phyloP scores from a whole-genome alignment of 1,284 basidiomycete species.

The Crepidotus sp. region DNA sequence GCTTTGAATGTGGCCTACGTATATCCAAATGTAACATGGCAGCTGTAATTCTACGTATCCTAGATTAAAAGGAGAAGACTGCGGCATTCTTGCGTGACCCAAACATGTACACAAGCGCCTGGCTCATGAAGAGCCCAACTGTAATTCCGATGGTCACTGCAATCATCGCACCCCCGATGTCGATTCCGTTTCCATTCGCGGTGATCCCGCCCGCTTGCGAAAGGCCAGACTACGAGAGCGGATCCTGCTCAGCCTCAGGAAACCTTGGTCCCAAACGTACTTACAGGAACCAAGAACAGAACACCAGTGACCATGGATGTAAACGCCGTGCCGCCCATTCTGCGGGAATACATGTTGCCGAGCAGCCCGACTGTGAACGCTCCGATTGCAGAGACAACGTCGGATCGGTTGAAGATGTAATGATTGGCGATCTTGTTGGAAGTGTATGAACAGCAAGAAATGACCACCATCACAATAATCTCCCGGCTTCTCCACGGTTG shows the following conservation, averaged over 20 bases:
- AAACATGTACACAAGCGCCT: constrained; percentile 80
- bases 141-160: constrained; percentile 86
- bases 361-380: constrained; percentile 78
- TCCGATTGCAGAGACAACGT: constrained; percentile 79
- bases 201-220: constrained; percentile 79
- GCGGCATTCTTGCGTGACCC: constrained; percentile 76
- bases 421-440: constrained; percentile 75
- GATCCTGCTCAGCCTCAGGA: constrained; percentile 6
- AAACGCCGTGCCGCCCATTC: constrained; percentile 84
- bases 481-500: constrained; percentile 67
- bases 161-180: constrained; percentile 78
- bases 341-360: constrained; percentile 77
- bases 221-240: constrained; percentile 60
- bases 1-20: constrained; percentile 41
- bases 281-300: constrained; percentile 73
- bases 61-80: constrained; percentile 63
- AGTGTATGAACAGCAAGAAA: constrained; percentile 72
- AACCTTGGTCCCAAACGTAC: constrained; percentile 22
- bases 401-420: constrained; percentile 79
- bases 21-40: constrained; percentile 10
- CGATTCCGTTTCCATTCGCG: constrained; percentile 60
- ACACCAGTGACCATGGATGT: constrained; percentile 86
- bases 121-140: constrained; percentile 83
- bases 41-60: constrained; percentile 12
- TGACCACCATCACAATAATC: constrained; percentile 76